Base-by-base conservation (phyloP, 179 eudicot species). In the Camellia oleifera region DNA sequence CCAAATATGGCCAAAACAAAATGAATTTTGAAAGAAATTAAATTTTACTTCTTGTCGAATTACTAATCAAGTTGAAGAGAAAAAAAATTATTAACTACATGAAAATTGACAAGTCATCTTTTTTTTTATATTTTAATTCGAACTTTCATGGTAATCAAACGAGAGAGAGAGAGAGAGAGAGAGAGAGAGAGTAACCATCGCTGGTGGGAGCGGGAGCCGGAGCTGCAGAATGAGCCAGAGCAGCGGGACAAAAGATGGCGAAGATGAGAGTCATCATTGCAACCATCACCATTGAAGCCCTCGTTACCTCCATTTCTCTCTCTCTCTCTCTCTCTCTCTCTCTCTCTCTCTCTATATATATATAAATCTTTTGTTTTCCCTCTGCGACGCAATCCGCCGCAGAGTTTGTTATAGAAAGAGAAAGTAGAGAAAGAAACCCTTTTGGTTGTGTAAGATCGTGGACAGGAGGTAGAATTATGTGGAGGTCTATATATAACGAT, bases 121-220 rank as follows among this genome's bases (percentile, higher is more conserved):
- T 74, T 20, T 53, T 17, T 74, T 42, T 56, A 3, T 74, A 1
- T n/a, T 0, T 7, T 2, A 48, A 48, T 32, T 32, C 40, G 2
- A 48, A 48, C 40, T 42, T 61, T 61, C 78, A 42, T 63, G 50
- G 58, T 15, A 52, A 20, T 17, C 42, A 65, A 26, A 65, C 7
- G 50, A 48, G 71, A 26, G 67, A 26, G 67, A 1, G 44, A 57
- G 1, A 14, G 56, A 1, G 44, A 57, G 1, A 14, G 56, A 14
- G 53, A 69, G 46, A 72, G n/a, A 54, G n/a, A 54, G 10, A 46
- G n/a, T 20, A 88, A 93, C 97, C 97, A 63, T 93, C 97, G 69
- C 88, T 90, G 76, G 91, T 74, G 45, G 94, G 88, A 53, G 89
- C 85, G 66, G 92, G 92, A 56, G 90, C 82, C 4, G 97, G 93